A percentile compares a stretch with the other conserved stretches of the same genome.
These are phyloP conservation scores for Stephania cephalantha DNA, from an alignment of 164 flowering plant species.

Conservation along the genomic window DNA sequence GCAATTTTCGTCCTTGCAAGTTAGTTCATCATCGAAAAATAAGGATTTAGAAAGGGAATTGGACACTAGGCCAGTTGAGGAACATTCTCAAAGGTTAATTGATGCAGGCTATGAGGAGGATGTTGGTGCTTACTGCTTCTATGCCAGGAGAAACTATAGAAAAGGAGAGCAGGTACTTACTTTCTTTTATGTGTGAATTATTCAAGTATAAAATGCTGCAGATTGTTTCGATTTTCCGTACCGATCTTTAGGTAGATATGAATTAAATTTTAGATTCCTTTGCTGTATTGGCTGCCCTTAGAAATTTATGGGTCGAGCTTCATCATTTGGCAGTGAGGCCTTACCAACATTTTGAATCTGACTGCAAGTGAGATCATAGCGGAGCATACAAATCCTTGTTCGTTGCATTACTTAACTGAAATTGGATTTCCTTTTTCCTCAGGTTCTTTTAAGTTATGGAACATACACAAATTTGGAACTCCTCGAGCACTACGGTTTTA, in stretches of 20 bases:
- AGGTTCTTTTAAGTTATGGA: constrained; percentile 90
- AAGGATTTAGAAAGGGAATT: constrained; percentile 10
- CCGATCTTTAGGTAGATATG: too few relatives aligned
- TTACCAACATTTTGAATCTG: too few relatives aligned
- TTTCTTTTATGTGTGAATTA: neutral
- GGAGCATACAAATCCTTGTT: too few relatives aligned
- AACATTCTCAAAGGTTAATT: constrained; percentile 35
- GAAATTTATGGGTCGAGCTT: too few relatives aligned
- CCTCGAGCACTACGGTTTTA: constrained; percentile 94
- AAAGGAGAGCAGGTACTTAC: constrained; percentile 81
- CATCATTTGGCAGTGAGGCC: too few relatives aligned
- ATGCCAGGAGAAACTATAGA: constrained; percentile 61
- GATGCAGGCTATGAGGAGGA: constrained; percentile 75
- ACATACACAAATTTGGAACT: constrained; percentile 90
- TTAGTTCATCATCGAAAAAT: constrained; percentile 13
- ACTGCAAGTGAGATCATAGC: too few relatives aligned
- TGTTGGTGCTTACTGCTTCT: constrained; percentile 68
- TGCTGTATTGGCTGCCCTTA: too few relatives aligned
- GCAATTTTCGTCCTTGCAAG: constrained; percentile 17
- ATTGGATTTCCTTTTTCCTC: constrained; percentile 16
- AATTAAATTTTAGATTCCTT: too few relatives aligned
- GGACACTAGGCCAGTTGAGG: constrained; percentile 21
- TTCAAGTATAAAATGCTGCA: neutral
- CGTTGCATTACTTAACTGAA: neutral
- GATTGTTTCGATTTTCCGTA: neutral